Conservation (phyloP, 2,329 filamentous ascomycete genomes). For the Aspergillus floridensis region DNA sequence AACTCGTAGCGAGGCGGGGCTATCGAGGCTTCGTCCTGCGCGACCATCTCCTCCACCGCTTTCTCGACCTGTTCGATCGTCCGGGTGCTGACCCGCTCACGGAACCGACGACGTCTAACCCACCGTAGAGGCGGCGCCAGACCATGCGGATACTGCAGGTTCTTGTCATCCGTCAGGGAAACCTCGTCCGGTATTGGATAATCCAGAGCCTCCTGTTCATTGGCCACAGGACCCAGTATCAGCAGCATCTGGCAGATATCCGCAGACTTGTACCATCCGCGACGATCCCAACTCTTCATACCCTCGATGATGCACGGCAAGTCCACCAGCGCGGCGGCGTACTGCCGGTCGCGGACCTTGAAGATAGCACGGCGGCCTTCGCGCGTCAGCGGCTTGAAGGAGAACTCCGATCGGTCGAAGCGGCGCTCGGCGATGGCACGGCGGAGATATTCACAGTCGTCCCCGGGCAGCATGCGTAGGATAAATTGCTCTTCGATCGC, state of each 20-base stretch:
- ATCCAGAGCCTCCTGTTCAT: conserved; percentile 64
- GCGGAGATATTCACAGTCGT: conserved; percentile 79
- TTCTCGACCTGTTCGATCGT: conserved; percentile 83
- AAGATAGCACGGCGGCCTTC: conserved; percentile 73
- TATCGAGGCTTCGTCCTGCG: conserved; percentile 62
- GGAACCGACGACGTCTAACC: conserved; percentile 76
- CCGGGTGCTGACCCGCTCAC: conserved; percentile 76
- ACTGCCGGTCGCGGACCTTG: conserved; percentile 66
- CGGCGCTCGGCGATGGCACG: conserved; percentile 72
- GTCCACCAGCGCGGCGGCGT: conserved; percentile 77
- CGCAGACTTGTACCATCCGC: conserved; percentile 81
- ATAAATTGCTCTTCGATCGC: conserved; percentile 87
- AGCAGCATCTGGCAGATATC: conserved; percentile 89
- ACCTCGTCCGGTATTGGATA: conserved; percentile 70
- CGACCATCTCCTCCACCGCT: conserved; percentile 70
- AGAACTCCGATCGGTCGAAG: conserved; percentile 76
- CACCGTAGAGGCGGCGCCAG: conserved; percentile 86
- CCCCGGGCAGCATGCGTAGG: conserved; percentile 80
- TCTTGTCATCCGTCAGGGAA: conserved; percentile 54
- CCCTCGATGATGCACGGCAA: conserved; percentile 83
- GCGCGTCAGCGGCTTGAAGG: conserved; percentile 69
- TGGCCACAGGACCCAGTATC: conserved; percentile 66
- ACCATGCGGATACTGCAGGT: conserved; percentile 77
- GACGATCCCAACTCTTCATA: conserved; percentile 92
- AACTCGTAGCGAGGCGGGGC: conserved; percentile 62